Conservation (phyloP, 2,329 filamentous ascomycete genomes). For the Colletotrichum salicis region DNA sequence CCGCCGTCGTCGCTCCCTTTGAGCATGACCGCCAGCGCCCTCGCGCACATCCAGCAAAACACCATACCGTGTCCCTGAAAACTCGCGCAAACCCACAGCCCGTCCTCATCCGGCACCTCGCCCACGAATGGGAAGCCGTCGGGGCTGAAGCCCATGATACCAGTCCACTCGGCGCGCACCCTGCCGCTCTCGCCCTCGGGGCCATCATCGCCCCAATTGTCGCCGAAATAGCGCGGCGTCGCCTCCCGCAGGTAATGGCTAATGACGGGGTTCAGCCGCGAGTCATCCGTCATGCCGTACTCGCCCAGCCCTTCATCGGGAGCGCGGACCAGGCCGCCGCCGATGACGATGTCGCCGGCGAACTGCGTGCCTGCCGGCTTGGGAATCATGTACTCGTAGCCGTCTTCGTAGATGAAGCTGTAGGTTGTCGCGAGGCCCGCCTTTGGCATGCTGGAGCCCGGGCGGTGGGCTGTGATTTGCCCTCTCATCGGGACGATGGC, state of each 20-base stretch:
- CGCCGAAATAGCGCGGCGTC: slow-evolving; percentile 62
- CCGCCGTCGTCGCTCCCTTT: slow-evolving; percentile 45
- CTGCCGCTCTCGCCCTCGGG: slow-evolving; percentile 45
- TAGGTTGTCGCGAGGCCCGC: slow-evolving; percentile 62
- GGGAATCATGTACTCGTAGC: slow-evolving; percentile 76
- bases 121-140: slow-evolving; percentile 66
- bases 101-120: slow-evolving; percentile 53
- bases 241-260: slow-evolving; percentile 57
- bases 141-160: slow-evolving; percentile 66
- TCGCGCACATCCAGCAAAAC: slow-evolving; percentile 67
- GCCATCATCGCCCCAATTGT: slow-evolving; percentile 58
- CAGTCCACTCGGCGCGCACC: slow-evolving; percentile 61
- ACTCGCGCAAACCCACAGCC: slow-evolving; percentile 66
- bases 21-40: slow-evolving; percentile 67
- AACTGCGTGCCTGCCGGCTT: slow-evolving; percentile 57
- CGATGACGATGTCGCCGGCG: slow-evolving; percentile 68
- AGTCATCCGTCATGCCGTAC: slow-evolving; percentile 68
- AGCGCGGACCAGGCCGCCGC: slow-evolving; percentile 63
- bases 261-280: slow-evolving; percentile 59
- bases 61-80: slow-evolving; percentile 78
- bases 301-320: slow-evolving; percentile 55
- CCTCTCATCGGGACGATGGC: slow-evolving; percentile 39
- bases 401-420: slow-evolving; percentile 68
- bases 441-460: slow-evolving; percentile 48
- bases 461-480: slow-evolving; percentile 41